Conservation (phyloP, 352 stramenopile genomes). For the Phytophthora aleatoria region DNA sequence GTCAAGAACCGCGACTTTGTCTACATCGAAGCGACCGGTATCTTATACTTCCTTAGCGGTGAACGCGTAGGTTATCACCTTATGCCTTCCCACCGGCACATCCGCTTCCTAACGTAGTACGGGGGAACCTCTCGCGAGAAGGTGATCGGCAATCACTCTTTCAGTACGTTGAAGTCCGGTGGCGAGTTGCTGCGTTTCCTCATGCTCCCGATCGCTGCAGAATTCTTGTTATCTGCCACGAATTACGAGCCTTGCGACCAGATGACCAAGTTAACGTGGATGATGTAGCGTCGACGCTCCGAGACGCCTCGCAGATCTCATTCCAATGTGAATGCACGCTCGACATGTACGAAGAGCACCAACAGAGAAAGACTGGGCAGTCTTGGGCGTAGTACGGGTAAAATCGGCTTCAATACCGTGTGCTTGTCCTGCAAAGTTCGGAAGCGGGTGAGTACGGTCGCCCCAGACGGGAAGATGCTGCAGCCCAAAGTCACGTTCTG, state of each 20-base stretch:
- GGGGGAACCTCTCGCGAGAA: too few species aligned
- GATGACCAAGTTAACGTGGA: conserved; percentile 32
- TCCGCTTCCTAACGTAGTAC: too few species aligned
- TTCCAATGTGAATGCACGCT: neutral
- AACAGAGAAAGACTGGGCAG: conserved; percentile 5
- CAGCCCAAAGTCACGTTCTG: conserved; percentile 11
- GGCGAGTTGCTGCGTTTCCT: too few species aligned
- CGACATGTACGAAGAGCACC: conserved; percentile 11
- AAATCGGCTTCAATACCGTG: conserved; percentile 5
- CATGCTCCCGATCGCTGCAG: conserved; percentile 7
- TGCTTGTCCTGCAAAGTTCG: conserved; percentile 5
- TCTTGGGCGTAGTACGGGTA: conserved; percentile 10
- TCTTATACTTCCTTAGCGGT: neutral
- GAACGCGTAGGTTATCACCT: conserved; percentile 50
- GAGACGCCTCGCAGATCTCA: neutral
- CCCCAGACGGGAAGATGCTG: conserved; percentile 2
- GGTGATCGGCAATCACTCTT: too few species aligned
- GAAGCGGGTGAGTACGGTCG: conserved; percentile 7
- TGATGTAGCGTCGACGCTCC: conserved; percentile 14
- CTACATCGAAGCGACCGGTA: conserved; percentile 16
- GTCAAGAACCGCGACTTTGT: conserved; percentile 21
- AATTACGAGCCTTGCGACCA: conserved; percentile 30
- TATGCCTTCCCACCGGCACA: conserved; percentile 32
- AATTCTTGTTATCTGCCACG: conserved; percentile 8
- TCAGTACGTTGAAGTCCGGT: too few species aligned